Evolutionary conservation across 2,329 filamentous ascomycete species (phyloP).

Genomic region (Colletotrichum sansevieriae): DNA sequence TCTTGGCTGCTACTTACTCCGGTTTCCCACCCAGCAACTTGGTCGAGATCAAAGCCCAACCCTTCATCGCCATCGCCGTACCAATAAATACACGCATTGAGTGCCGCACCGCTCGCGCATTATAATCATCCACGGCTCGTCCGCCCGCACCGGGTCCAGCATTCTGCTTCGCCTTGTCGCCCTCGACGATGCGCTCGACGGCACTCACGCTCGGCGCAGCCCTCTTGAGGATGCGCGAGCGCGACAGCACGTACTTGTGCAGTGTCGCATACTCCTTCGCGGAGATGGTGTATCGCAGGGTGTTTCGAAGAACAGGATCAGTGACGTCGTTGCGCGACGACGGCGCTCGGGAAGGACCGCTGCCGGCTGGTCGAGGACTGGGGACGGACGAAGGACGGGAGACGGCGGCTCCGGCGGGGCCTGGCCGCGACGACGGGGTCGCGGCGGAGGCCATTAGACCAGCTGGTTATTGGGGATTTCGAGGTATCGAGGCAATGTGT

Average conservation of each 20-base stretch:
- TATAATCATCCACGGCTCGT: conserved; percentile 69
- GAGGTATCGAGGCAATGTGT: not conserved
- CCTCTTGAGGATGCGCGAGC: conserved; percentile 70
- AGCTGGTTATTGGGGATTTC: not conserved
- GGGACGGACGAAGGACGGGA: conserved; percentile 17
- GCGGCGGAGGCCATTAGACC: conserved; percentile 36
- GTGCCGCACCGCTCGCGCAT: conserved; percentile 77
- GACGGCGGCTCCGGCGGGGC: conserved; percentile 24
- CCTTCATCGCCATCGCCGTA: conserved; percentile 73
- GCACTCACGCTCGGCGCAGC: conserved; percentile 68
- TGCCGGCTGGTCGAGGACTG: conserved; percentile 30
- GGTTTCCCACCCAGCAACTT: conserved; percentile 60
- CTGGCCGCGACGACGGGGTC: conserved; percentile 40
- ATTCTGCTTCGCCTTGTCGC: conserved; percentile 47
- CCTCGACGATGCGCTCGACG: conserved; percentile 62
- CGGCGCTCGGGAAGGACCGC: conserved; percentile 32
- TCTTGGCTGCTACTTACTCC: conserved; percentile 54
- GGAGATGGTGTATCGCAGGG: conserved; percentile 87
- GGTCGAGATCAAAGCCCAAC: conserved; percentile 65
- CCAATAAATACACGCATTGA: conserved; percentile 78
- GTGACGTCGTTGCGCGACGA: conserved; percentile 43
- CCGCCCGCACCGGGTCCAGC: conserved; percentile 50
- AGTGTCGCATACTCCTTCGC: conserved; percentile 88
- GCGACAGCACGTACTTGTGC: conserved; percentile 85
- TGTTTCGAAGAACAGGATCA: conserved; percentile 85